Conservation (phyloP, 2,329 filamentous ascomycete species). For the Penicillium oxalicum region DNA sequence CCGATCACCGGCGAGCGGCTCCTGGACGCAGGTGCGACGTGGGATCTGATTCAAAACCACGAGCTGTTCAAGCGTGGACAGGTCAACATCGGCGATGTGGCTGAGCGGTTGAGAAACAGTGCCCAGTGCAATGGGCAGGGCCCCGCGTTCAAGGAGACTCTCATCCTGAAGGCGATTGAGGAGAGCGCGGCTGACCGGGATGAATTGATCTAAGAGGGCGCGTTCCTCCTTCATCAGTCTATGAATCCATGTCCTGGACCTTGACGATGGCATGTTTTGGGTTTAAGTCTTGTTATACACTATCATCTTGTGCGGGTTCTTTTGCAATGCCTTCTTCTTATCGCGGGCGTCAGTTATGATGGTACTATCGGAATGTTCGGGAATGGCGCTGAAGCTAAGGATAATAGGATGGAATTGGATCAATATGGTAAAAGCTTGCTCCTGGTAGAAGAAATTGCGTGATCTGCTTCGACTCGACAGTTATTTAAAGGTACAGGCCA, state of each 20-base stretch:
- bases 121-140: conserved; percentile 82
- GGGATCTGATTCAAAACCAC: conserved; percentile 83
- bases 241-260: background rate
- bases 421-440: background rate
- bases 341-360: background rate
- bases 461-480: too few species aligned
- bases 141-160: conserved; percentile 76
- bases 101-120: conserved; percentile 66
- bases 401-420: conserved; percentile 2
- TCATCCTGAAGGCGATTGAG: conserved; percentile 68
- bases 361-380: conserved; percentile 3
- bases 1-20: conserved; percentile 61
- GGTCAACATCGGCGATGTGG: conserved; percentile 76
- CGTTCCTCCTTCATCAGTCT: background rate
- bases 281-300: conserved; percentile 2
- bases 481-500: too few species aligned
- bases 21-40: conserved; percentile 70
- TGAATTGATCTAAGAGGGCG: conserved; percentile 58
- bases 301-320: background rate
- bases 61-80: conserved; percentile 68
- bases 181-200: conserved; percentile 73
- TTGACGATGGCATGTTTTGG: conserved; percentile 6
- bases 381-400: conserved; percentile 4
- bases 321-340: background rate
- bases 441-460: too few species aligned